Base-by-base conservation (phyloP, 768 basidiomycete species). In the Sarcomyxa edulis region DNA sequence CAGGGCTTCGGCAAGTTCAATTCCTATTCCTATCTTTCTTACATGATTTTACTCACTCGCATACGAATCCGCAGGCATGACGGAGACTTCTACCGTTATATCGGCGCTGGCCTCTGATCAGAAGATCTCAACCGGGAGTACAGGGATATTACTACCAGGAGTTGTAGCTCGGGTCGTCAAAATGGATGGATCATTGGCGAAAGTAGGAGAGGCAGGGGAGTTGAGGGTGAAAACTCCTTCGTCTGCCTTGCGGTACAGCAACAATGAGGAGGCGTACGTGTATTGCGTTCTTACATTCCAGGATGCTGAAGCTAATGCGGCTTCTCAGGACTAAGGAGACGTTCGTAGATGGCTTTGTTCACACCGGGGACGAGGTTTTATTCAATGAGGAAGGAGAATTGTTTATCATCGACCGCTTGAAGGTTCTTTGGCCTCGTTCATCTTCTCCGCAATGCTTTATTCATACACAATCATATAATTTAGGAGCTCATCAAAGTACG, bases 191-290 rank as follows among this genome's bases (percentile, higher is more conserved):
- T 44, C 29, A 7, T 37, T 46, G n/a, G 47, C 41, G 11, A 43
- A 45, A 5, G 39, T 46, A 8, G 16, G 22, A 3, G 44, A 48
- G n/a, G n/a, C n/a, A n/a, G 49, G 49, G 16, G 49, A 50, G 29
- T 22, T 50, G 16, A 42, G 39, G 23, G 65, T 71, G 34, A 40
- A 64, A 52, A 71, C 77, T 1, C 82, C 82, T 7, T 68, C 78
- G 1, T 71, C 80, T 62, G 68, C 81, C 6, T 50, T 79, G 37
- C 64, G 72, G 6, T 86, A 84, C 43, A 53, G 65, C 35, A 69
- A 76, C 39, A 76, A 84, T 54, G 66, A 66, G 36, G 50, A 69
- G 48, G 82, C 82, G 81, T 84, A 52, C 35, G 78, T 64, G 35
- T 42, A 43, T 11, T 32, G 18, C 18, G 7, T 2, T 7, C 20